A percentile compares a stretch with the other conserved stretches of the same genome.
Evolutionary conservation across 2,329 filamentous ascomycete genomes (phyloP).

Genomic region (Phoma herbarum): DNA sequence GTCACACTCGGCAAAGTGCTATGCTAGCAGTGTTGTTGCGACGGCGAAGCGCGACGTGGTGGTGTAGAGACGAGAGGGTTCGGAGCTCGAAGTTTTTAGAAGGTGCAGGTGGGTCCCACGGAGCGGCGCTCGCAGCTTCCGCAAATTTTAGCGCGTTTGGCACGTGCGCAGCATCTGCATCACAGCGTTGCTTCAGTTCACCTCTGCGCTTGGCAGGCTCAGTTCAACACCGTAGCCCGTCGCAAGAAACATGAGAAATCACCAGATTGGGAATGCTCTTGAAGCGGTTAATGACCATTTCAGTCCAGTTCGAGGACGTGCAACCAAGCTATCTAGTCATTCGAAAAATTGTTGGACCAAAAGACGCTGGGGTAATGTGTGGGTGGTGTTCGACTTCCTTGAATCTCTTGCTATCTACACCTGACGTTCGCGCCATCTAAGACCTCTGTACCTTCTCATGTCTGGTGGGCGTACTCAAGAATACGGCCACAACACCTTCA

Average conservation of each 20-base stretch:
- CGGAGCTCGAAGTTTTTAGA: slow-evolving; percentile 24
- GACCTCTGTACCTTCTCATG: neutral
- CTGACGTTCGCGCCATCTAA: neutral
- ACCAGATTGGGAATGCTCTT: neutral
- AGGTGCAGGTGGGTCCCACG: slow-evolving; percentile 16
- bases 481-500: neutral
- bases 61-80: slow-evolving; percentile 15
- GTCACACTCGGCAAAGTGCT: neutral
- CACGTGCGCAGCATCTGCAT: slow-evolving; percentile 9
- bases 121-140: slow-evolving; percentile 34
- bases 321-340: neutral
- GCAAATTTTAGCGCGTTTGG: slow-evolving; percentile 6
- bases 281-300: neutral
- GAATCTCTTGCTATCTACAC: slow-evolving; percentile 6
- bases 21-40: neutral
- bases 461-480: neutral
- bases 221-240: neutral
- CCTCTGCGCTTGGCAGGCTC: neutral
- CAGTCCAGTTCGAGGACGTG: neutral
- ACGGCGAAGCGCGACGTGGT: slow-evolving; percentile 6
- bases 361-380: neutral
- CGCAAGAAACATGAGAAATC: neutral
- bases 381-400: neutral
- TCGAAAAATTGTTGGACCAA: neutral
- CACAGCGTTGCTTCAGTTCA: neutral